Conservation (phyloP, 345 rosid genomes). For the Pugionium dolabratum region DNA sequence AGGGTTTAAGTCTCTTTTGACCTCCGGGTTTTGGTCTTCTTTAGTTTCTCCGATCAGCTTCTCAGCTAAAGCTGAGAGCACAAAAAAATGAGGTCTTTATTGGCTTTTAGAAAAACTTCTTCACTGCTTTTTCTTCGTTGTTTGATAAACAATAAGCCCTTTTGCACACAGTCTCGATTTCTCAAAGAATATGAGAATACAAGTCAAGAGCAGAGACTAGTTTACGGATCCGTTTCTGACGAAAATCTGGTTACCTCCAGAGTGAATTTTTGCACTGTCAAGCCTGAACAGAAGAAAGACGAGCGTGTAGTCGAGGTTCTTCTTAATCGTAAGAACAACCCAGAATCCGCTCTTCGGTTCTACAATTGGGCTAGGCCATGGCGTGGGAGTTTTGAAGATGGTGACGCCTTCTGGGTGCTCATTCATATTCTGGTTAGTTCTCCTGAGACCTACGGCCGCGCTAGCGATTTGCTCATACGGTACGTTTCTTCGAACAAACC, state of each 20-base stretch:
- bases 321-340: conserved; percentile 44
- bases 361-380: conserved; percentile 38
- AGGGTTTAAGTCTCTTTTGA: too few species aligned
- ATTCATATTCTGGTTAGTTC: conserved; percentile 56
- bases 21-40: too few species aligned
- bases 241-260: conserved; percentile 1
- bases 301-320: conserved; percentile 47
- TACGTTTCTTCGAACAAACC: conserved; percentile 46
- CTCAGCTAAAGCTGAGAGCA: too few species aligned
- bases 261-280: background rate
- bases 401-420: conserved; percentile 52
- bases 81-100: conserved; percentile 38
- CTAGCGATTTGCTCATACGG: conserved; percentile 45
- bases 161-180: conserved; percentile 47
- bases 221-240: conserved; percentile 5
- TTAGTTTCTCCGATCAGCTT: too few species aligned
- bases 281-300: conserved; percentile 30
- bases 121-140: conserved; percentile 35
- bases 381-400: conserved; percentile 42
- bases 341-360: conserved; percentile 51
- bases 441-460: conserved; percentile 39
- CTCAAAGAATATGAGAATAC: conserved; percentile 31
- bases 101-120: conserved; percentile 31
- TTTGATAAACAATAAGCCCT: conserved; percentile 31
- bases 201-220: conserved; percentile 15